Base-by-base conservation (phyloP, 1,284 basidiomycete genomes). In the Retiboletus flavoniger region DNA sequence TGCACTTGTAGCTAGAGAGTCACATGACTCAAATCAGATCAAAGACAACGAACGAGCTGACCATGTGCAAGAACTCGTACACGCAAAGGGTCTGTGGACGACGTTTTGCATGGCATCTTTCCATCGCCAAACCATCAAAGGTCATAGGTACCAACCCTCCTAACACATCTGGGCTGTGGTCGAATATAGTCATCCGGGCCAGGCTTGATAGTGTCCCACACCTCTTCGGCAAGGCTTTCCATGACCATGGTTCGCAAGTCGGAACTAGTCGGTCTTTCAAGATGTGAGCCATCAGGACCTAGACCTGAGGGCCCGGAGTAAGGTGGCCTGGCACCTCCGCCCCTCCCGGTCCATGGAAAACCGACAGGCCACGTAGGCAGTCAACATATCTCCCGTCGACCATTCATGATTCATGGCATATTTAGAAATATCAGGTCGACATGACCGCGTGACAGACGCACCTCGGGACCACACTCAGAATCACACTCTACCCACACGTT, bases 301-400 rank as follows among this genome's bases (percentile, higher is more conserved):
- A 26, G 14, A 14, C 14, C 32, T n/a, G 46, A 24, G 4, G 35
- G 11, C 3, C 26, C 8, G 34, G 34, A 11, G 7, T 34, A 10
- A 35, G 6, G 49, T 4, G 39, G 35, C 11, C 9, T 14, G n/a
- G 31, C 31, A 19, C 50, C 7, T 11, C 7, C 24, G 11, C 19
- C 32, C 13, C 4, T 4, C 16, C 16, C 1, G 7, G 0, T 17
- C n/a, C 1, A 16, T 28, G 64, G 57, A 17, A 59, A 60, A 16
- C 61, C 56, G 3, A 53, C 65, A 2, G 79, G 78, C 76, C 77
- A 80, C 0, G 75, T 77, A 24, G 78, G 78, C 19, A 81, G 53
- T 50, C 75, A 75, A 42, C 78, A 80, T 52, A 74, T 71, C 62
- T 78, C 75, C 79, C 80, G 48, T 29, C 9, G 7, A 21, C 40